phyloP scores from a whole-genome alignment of 345 rosid genomes.

The Erucastrum elatum region DNA sequence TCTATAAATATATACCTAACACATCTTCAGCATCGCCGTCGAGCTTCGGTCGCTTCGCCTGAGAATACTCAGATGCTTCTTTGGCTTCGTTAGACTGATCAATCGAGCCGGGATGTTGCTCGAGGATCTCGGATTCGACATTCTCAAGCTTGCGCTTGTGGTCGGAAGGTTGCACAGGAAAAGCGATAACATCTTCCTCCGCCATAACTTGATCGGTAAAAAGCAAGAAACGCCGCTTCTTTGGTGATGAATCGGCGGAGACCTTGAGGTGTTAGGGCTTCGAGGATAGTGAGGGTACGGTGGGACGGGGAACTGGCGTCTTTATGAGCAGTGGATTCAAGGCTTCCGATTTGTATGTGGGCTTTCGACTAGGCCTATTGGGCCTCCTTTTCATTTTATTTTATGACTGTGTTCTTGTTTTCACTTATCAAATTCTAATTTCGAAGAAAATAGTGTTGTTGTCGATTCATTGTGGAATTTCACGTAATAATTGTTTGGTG shows the following conservation, averaged over 20 bases:
- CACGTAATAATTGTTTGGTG: too few species aligned
- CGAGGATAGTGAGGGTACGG: background rate
- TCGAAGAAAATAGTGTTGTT: too few species aligned
- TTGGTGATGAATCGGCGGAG: constrained; percentile 23
- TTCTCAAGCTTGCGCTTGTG: constrained; percentile 77
- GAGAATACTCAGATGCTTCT: constrained; percentile 39
- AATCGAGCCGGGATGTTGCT: background rate
- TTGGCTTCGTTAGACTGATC: constrained; percentile 26
- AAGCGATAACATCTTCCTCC: constrained; percentile 56
- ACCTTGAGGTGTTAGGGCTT: constrained; percentile 17
- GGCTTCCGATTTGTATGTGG: background rate
- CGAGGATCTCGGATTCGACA: constrained; percentile 44
- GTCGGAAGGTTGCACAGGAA: constrained; percentile 47
- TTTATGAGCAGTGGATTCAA: background rate
- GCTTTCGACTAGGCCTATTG: background rate
- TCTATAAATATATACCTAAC: constrained; percentile 42
- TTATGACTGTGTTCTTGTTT: background rate
- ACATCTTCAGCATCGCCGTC: constrained; percentile 46
- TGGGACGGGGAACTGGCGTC: background rate
- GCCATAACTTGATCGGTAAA: constrained; percentile 45
- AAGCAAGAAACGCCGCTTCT: background rate
- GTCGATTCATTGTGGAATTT: background rate
- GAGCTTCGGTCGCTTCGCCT: constrained; percentile 56
- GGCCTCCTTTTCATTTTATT: background rate
- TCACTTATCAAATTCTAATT: too few species aligned